Evolutionary conservation across 2,329 filamentous ascomycete genomes (phyloP).

Genomic region (Alternaria conjuncta): DNA sequence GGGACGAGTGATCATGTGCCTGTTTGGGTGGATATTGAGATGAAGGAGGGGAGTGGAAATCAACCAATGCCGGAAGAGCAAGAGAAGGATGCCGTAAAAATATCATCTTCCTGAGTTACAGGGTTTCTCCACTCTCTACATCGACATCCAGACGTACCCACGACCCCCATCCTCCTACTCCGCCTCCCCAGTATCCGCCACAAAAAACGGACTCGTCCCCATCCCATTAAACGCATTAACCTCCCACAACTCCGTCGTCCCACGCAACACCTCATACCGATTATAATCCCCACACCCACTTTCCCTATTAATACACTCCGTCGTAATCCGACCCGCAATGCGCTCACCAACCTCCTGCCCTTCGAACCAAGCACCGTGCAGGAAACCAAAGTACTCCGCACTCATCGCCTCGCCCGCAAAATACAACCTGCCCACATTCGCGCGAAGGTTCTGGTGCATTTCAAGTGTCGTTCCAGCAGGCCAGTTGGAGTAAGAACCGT

Average conservation of each 20-base stretch:
- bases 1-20: constrained; percentile 63
- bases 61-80: neutral
- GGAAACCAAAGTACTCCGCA: constrained; percentile 68
- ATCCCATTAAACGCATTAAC: constrained; percentile 42
- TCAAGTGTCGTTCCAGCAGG: constrained; percentile 67
- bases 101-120: neutral
- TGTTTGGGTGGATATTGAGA: constrained; percentile 50
- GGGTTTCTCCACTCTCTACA: neutral
- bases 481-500: constrained; percentile 73
- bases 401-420: constrained; percentile 71
- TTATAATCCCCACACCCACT: constrained; percentile 36
- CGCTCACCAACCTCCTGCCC: constrained; percentile 40
- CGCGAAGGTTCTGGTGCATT: constrained; percentile 71
- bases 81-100: neutral
- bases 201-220: constrained; percentile 34
- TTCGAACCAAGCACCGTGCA: constrained; percentile 58
- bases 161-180: neutral
- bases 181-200: constrained; percentile 5
- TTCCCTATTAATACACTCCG: constrained; percentile 29
- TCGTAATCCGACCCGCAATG: constrained; percentile 37
- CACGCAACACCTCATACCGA: constrained; percentile 39
- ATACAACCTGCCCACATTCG: constrained; percentile 67
- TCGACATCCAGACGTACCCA: neutral
- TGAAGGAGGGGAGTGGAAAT: neutral
- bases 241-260: constrained; percentile 36